Percentiles rank a stretch among this genome's conserved stretches.
Conservation (phyloP, 2,329 filamentous ascomycete species). For the Calonectria montana region DNA sequence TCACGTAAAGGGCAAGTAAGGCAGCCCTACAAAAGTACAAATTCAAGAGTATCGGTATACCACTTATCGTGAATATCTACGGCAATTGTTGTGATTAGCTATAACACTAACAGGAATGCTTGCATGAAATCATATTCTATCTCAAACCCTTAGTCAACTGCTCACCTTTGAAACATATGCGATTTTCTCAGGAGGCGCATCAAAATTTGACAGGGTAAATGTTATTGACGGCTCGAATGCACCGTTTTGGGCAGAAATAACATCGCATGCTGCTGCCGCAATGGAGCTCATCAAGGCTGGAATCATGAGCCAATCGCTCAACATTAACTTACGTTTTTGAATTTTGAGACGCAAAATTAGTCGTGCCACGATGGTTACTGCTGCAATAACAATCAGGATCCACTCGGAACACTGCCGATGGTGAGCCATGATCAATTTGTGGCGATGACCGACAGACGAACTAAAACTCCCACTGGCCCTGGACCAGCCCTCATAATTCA, state of each 20-base stretch:
- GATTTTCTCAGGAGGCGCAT: neutral
- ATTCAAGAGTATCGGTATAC: neutral
- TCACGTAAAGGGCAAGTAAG: neutral
- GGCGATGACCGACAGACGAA: neutral
- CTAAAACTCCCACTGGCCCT: neutral
- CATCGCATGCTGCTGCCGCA: neutral
- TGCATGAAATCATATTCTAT: neutral
- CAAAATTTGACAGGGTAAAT: neutral
- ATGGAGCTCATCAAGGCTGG: neutral
- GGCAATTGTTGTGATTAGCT: neutral
- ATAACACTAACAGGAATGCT: neutral
- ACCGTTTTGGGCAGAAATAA: neutral
- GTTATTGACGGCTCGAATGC: neutral
- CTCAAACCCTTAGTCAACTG: neutral
- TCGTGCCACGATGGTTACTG: neutral
- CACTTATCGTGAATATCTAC: neutral
- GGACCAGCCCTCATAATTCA: neutral
- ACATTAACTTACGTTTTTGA: neutral
- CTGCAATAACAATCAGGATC: neutral
- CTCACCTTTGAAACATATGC: neutral
- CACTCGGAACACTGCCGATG: neutral
- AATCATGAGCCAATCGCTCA: neutral
- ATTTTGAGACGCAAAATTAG: neutral
- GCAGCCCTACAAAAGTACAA: neutral
- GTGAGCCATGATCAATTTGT: neutral